Conservation (phyloP, 176 grass and related monocot species). For the Poa annua region DNA sequence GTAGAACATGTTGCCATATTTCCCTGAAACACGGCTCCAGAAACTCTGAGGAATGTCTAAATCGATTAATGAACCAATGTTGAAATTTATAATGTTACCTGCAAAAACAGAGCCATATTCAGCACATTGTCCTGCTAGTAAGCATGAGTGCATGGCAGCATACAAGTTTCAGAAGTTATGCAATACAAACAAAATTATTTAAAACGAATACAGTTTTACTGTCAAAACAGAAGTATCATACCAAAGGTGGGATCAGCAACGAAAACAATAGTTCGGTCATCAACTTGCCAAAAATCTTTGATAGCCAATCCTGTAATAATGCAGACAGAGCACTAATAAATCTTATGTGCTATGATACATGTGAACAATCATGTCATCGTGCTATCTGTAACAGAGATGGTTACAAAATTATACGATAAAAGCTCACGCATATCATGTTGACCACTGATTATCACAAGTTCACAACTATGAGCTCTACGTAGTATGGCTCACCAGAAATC, state of each 20-base stretch:
- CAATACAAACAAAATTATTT: not conserved
- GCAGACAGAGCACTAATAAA: not conserved
- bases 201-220: not conserved
- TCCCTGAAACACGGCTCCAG: slow-evolving; percentile 86
- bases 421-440: not conserved
- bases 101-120: not conserved
- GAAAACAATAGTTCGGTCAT: slow-evolving; percentile 91
- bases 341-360: slow-evolving; percentile 2
- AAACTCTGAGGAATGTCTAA: slow-evolving; percentile 83
- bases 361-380: slow-evolving; percentile 7
- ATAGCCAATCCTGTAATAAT: slow-evolving; percentile 76
- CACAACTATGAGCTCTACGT: not conserved
- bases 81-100: slow-evolving; percentile 97
- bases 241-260: slow-evolving; percentile 91
- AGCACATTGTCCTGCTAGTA: slow-evolving; percentile 11
- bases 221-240: slow-evolving; percentile 40
- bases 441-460: not conserved
- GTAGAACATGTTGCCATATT: slow-evolving; percentile 97
- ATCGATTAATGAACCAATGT: slow-evolving; percentile 86
- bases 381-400: not conserved
- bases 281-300: slow-evolving; percentile 96
- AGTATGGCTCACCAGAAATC: not conserved
- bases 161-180: not conserved
- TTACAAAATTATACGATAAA: not conserved
- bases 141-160: slow-evolving; percentile 14